phyloP scores from a whole-genome alignment of 2,329 filamentous ascomycete species.

The Beauveria varroae region DNA sequence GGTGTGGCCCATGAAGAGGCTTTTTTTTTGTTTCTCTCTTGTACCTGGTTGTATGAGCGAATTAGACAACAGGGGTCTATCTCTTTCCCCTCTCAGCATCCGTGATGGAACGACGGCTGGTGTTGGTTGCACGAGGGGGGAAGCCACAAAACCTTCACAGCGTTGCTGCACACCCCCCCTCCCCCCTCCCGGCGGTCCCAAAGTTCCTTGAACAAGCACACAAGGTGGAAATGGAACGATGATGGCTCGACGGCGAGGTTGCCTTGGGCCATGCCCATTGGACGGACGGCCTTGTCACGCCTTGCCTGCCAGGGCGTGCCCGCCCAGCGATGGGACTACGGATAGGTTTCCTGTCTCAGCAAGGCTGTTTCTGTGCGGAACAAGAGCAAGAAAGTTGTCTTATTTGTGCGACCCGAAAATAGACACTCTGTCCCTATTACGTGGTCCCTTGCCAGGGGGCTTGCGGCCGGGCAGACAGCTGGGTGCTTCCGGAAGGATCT shows the following conservation, averaged over 20 bases:
- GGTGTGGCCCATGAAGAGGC: neutral
- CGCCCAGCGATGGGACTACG: no score
- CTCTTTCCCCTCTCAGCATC: neutral
- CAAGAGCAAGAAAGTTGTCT: neutral
- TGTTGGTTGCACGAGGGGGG: constrained; percentile 5
- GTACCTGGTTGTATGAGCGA: neutral
- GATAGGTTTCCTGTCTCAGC: no score
- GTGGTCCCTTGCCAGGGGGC: neutral
- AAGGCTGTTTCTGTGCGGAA: no score
- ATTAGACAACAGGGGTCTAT: neutral
- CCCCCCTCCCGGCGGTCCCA: neutral
- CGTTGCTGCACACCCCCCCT: constrained; percentile 7
- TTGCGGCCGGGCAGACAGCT: neutral
- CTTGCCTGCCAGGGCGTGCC: neutral
- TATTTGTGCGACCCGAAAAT: neutral
- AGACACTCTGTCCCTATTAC: neutral
- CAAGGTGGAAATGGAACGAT: neutral
- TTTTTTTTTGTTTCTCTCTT: neutral
- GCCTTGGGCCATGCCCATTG: neutral
- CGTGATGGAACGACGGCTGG: neutral
- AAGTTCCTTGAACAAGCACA: constrained; percentile 1
- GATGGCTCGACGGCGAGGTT: neutral
- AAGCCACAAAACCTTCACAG: constrained; percentile 4
- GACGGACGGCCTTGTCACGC: neutral
- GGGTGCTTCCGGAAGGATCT: neutral